Evolutionary conservation across 495 filamentous ascomycete genomes (phyloP).

Genomic region (Aspergillus kassunensis): DNA sequence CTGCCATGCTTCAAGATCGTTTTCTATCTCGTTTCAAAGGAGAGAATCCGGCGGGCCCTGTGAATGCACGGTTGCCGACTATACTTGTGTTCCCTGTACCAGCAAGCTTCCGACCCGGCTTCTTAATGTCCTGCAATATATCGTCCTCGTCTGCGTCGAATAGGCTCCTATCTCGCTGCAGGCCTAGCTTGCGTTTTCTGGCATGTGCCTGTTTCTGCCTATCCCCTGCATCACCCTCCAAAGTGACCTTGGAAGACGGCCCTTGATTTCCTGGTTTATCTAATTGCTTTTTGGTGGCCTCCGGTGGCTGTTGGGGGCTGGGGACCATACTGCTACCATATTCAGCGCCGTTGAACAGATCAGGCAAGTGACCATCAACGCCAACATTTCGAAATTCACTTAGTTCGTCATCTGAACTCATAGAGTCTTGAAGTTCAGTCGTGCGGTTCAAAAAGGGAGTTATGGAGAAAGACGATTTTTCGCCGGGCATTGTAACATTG

Average conservation of each 20-base stretch:
- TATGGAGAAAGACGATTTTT: conserved; percentile 88
- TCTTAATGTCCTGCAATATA: conserved; percentile 23
- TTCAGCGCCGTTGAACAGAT: neutral
- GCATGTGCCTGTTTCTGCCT: conserved; percentile 47
- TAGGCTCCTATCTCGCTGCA: conserved; percentile 57
- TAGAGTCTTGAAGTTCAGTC: conserved; percentile 44
- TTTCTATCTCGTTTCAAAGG: conserved; percentile 79
- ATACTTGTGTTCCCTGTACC: conserved; percentile 18
- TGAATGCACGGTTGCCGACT: conserved; percentile 23
- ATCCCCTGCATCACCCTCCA: neutral
- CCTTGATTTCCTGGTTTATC: neutral
- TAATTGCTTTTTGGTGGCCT: neutral
- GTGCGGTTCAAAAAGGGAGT: conserved; percentile 88
- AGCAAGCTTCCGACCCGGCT: conserved; percentile 29
- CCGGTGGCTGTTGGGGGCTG: neutral
- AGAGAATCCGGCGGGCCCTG: conserved; percentile 56
- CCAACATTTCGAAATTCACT: conserved; percentile 19
- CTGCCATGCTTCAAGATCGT: conserved; percentile 18
- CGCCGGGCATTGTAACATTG: conserved; percentile 58
- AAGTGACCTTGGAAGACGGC: neutral
- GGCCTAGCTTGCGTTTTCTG: conserved; percentile 73
- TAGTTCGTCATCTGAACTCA: conserved; percentile 30
- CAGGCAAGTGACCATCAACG: neutral
- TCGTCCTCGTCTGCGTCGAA: conserved; percentile 73
- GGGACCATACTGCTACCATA: neutral